A percentile compares a stretch with the other conserved stretches of the same genome.
Evolutionary conservation across 805 yeast genomes (phyloP).

Genomic region (Candida bentonensis): DNA sequence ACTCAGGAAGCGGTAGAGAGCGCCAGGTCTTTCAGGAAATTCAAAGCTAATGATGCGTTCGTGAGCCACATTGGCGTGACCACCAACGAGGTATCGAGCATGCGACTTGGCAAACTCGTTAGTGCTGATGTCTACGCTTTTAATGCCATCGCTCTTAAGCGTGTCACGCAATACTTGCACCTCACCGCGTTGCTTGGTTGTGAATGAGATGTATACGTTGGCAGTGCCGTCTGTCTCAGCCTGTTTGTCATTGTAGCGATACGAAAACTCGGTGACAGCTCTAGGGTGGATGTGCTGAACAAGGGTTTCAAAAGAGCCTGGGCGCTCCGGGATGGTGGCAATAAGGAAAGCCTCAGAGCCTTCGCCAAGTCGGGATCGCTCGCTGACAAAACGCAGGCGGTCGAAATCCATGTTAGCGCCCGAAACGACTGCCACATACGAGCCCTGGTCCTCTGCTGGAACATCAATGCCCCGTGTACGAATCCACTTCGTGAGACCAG

Average conservation of each 20-base stretch:
- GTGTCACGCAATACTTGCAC: slow-evolving; percentile 46
- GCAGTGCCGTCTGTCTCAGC: slow-evolving; percentile 32
- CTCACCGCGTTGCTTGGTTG: slow-evolving; percentile 64
- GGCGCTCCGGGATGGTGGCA: slow-evolving; percentile 80
- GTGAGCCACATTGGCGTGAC: slow-evolving; percentile 55
- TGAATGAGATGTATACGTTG: slow-evolving; percentile 75
- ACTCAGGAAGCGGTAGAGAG: slow-evolving; percentile 65
- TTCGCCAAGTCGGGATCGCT: slow-evolving; percentile 96
- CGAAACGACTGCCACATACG: slow-evolving; percentile 73
- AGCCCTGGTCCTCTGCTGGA: slow-evolving; percentile 41
- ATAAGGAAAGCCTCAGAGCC: slow-evolving; percentile 90
- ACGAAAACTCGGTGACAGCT: slow-evolving; percentile 86
- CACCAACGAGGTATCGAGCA: slow-evolving; percentile 93
- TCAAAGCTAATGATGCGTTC: slow-evolving; percentile 77
- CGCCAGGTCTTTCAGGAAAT: slow-evolving; percentile 97
- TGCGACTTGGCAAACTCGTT: slow-evolving; percentile 94
- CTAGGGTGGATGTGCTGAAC: slow-evolving; percentile 76
- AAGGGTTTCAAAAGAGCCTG: slow-evolving; percentile 75
- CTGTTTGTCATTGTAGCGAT: slow-evolving; percentile 44
- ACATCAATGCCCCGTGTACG: slow-evolving; percentile 39
- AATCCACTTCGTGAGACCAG: slow-evolving; percentile 81
- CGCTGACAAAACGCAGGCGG: slow-evolving; percentile 87
- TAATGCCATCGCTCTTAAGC: slow-evolving; percentile 50
- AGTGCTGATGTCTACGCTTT: slow-evolving; percentile 72
- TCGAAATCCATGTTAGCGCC: slow-evolving; percentile 99